phyloP scores from a whole-genome alignment of 495 filamentous ascomycete genomes.

The Sporormia fimetaria region DNA sequence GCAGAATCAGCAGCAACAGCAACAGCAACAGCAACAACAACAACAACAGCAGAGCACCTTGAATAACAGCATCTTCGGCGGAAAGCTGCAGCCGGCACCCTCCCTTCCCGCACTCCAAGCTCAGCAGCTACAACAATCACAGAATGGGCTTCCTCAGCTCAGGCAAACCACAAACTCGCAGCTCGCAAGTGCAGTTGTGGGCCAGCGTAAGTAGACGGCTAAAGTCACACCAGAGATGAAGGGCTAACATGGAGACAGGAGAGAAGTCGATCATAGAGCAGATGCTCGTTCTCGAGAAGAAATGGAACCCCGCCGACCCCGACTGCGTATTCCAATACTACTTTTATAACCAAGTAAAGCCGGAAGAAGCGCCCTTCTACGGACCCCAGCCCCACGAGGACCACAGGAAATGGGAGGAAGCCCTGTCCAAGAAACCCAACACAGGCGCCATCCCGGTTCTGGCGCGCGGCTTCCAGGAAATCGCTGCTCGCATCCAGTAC shows the following conservation, averaged over 20 bases:
- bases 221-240: too few species aligned
- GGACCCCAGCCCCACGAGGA: conserved; percentile 66
- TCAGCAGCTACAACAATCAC: conserved; percentile 30
- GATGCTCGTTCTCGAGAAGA: conserved; percentile 61
- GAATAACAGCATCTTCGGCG: conserved; percentile 20
- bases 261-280: conserved; percentile 81
- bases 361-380: conserved; percentile 70
- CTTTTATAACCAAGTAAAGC: conserved; percentile 84
- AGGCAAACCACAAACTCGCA: conserved; percentile 27
- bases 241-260: too few species aligned
- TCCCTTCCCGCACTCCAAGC: conserved; percentile 9
- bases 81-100: conserved; percentile 18
- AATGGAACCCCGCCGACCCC: conserved; percentile 67
- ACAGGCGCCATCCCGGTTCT: conserved; percentile 66
- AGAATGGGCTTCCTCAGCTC: conserved; percentile 35
- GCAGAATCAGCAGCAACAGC: conserved; percentile 11
- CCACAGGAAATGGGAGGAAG: conserved; percentile 84
- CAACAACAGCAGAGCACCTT: conserved; percentile 14
- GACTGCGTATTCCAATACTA: conserved; percentile 78
- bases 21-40: conserved; percentile 37
- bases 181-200: conserved; percentile 4
- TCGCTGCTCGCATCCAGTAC: conserved; percentile 65
- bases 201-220: conserved; percentile 11
- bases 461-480: conserved; percentile 53
- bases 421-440: conserved; percentile 68